Percentiles rank a stretch among this genome's conserved stretches.
Conservation (phyloP, 192 early-diverging fungal genomes). For the Neocallimastix lanati region DNA sequence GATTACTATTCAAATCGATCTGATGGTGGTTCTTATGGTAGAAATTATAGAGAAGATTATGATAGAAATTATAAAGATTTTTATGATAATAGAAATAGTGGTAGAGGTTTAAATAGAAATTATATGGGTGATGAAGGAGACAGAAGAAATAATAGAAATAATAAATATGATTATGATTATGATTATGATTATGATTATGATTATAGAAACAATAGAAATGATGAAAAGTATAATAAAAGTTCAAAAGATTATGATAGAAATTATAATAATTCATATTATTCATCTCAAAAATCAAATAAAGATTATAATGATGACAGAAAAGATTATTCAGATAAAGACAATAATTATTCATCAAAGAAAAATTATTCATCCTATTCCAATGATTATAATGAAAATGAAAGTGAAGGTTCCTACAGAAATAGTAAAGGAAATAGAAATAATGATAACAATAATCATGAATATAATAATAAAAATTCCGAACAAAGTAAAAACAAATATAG, state of each 20-base stretch:
- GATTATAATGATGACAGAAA: too few relatives aligned
- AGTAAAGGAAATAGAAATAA: too few relatives aligned
- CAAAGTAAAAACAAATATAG: too few relatives aligned
- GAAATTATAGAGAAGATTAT: neutral
- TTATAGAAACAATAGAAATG: neutral
- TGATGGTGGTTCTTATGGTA: neutral
- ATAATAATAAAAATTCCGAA: neutral
- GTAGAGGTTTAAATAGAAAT: neutral
- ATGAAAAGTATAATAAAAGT: neutral
- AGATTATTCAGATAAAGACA: neutral
- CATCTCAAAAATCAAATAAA: too few relatives aligned
- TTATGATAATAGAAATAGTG: neutral
- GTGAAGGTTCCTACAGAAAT: too few relatives aligned
- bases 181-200: neutral
- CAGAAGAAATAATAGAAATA: neutral
- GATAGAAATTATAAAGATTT: neutral
- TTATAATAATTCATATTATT: too few relatives aligned
- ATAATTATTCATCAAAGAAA: neutral
- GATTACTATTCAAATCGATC: neutral
- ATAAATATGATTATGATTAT: neutral
- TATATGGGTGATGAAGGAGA: neutral
- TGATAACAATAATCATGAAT: too few relatives aligned
- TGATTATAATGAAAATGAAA: too few relatives aligned
- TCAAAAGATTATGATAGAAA: neutral
- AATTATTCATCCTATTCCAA: too few relatives aligned